These are phyloP conservation scores for Artemisia tridentata DNA, from an alignment of 129 eudicot genomes.

Conservation along the genomic window DNA sequence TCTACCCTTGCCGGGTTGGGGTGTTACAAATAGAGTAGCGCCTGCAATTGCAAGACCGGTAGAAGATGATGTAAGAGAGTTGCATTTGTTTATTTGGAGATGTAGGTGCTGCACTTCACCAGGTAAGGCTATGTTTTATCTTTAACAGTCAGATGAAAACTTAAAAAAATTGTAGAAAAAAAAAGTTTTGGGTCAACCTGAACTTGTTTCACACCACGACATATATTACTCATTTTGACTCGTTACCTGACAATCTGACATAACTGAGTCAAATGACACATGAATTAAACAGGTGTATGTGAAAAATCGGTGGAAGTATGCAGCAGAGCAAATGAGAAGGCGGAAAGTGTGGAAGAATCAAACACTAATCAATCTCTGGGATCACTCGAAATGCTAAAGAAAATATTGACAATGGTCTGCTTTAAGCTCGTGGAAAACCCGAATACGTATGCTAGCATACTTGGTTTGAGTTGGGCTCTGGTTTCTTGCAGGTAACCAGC, in stretches of 20 bases:
- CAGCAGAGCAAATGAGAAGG: constrained; percentile 30
- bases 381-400: constrained; percentile 27
- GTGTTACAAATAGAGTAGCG: constrained; percentile 38
- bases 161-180: background rate
- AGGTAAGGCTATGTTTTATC: constrained; percentile 13
- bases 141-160: background rate
- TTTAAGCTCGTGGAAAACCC: constrained; percentile 55
- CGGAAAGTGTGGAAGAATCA: constrained; percentile 28
- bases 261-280: background rate
- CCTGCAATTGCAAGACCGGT: constrained; percentile 28
- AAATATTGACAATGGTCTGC: constrained; percentile 51
- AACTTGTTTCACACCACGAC: background rate
- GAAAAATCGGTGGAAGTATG: constrained; percentile 38
- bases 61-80: constrained; percentile 34
- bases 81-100: constrained; percentile 44
- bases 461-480: constrained; percentile 58
- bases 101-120: constrained; percentile 40
- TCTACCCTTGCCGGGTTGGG: no score
- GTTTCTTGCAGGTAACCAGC: constrained; percentile 43
- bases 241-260: no score
- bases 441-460: constrained; percentile 51
- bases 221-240: no score
- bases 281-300: constrained; percentile 34
- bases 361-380: constrained; percentile 9
- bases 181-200: background rate